Evolutionary conservation across 2,329 filamentous ascomycete species (phyloP).

Genomic region (Didymella glomerata): DNA sequence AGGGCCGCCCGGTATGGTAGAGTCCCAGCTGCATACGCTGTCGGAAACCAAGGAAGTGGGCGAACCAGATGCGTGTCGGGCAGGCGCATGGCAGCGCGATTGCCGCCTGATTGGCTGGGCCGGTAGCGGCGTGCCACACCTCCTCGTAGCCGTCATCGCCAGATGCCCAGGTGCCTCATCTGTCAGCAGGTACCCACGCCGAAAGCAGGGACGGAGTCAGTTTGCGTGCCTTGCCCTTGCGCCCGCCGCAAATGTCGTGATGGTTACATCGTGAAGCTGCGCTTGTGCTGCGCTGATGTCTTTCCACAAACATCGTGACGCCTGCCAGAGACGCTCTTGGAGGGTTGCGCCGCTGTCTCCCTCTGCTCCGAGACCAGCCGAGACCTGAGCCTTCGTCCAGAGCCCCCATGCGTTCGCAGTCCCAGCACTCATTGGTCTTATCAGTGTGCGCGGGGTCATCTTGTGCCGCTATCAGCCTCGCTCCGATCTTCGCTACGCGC

Average conservation of each 20-base stretch:
- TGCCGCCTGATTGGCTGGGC: conserved; percentile 14
- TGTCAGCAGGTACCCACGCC: conserved; percentile 23
- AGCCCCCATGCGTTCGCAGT: conserved; percentile 37
- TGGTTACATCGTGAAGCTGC: conserved; percentile 18
- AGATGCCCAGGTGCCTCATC: conserved; percentile 6
- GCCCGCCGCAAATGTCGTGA: conserved; percentile 19
- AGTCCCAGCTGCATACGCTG: conserved; percentile 16
- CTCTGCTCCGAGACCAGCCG: conserved; percentile 41
- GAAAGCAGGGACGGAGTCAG: conserved; percentile 16
- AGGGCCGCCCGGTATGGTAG: conserved; percentile 16
- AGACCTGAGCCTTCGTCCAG: conserved; percentile 34
- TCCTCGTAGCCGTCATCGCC: conserved; percentile 20
- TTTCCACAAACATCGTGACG: conserved; percentile 7
- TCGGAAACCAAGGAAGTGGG: conserved; percentile 21
- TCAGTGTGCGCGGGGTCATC: conserved; percentile 38
- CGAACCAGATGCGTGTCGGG: conserved; percentile 19
- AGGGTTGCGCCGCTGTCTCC: conserved; percentile 1
- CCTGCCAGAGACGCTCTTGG: conserved; percentile 3
- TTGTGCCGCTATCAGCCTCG: conserved; percentile 21
- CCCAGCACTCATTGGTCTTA: conserved; percentile 45
- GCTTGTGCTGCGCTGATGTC: conserved; percentile 2
- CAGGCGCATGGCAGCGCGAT: conserved; percentile 20
- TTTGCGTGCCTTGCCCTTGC: conserved; percentile 10
- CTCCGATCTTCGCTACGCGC: conserved; percentile 43
- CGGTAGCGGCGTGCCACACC: conserved; percentile 10